Evolutionary conservation across 169 alveolate species (phyloP).

Genomic region (Eimeria necatrix): DNA sequence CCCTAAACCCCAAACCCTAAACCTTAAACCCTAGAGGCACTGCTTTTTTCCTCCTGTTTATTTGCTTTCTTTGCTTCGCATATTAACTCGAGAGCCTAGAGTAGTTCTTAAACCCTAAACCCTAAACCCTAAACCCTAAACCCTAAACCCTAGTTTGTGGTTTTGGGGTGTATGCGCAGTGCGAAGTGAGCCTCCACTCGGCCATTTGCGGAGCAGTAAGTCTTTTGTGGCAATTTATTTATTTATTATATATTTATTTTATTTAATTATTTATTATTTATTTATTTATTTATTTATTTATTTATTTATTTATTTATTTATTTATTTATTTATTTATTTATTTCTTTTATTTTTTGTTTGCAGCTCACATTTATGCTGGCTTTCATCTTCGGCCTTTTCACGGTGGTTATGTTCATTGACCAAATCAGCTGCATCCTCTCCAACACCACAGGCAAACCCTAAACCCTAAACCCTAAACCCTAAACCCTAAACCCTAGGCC

Average conservation of each 20-base stretch:
- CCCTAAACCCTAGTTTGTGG: not conserved
- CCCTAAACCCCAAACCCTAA: no score
- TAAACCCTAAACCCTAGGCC: no score
- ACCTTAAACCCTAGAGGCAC: no score
- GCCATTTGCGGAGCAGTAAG: conserved; percentile 49
- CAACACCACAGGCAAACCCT: conserved; percentile 46
- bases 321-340: not conserved
- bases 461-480: no score
- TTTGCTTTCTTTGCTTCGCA: no score
- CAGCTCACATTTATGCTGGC: conserved; percentile 37
- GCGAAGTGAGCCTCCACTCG: conserved; percentile 20
- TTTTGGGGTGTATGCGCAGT: not conserved
- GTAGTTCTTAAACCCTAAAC: no score
- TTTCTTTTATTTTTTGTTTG: not conserved
- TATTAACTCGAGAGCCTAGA: no score
- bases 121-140: no score
- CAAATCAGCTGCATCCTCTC: conserved; percentile 47
- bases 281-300: not conserved
- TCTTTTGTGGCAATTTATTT: not conserved
- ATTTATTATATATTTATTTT: not conserved
- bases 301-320: not conserved
- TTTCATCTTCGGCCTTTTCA: conserved; percentile 69
- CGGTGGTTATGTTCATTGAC: conserved; percentile 46
- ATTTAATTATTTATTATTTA: not conserved
- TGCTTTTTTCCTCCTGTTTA: no score